These are phyloP conservation scores for Mycena floridula DNA, from an alignment of 768 basidiomycete species.

Conservation along the genomic window DNA sequence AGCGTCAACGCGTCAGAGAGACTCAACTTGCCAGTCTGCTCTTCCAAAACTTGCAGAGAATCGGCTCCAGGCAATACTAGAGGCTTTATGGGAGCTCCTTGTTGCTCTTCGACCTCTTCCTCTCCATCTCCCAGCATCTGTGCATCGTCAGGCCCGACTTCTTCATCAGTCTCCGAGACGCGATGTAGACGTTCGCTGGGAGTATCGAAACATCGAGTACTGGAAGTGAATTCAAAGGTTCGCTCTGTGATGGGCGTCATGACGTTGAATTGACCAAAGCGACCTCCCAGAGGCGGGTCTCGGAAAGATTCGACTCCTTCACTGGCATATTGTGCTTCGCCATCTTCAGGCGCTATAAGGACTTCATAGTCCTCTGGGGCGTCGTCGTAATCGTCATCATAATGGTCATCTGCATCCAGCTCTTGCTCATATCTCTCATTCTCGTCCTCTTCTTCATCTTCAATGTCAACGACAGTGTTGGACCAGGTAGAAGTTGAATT, in stretches of 20 bases:
- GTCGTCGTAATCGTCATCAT: conserved; percentile 16
- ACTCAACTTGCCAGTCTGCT: conserved; percentile 58
- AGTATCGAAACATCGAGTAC: conserved; percentile 41
- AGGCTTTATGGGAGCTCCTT: conserved; percentile 19
- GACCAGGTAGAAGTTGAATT: conserved; percentile 18
- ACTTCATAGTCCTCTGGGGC: conserved; percentile 28
- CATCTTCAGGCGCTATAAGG: conserved; percentile 17
- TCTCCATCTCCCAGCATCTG: conserved; percentile 31
- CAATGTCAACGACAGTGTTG: conserved; percentile 24
- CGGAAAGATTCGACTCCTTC: conserved; percentile 35
- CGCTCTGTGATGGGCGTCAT: conserved; percentile 99
- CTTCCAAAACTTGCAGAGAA: conserved; percentile 36
- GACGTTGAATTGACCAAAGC: conserved; percentile 79
- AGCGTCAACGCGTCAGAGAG: conserved; percentile 58
- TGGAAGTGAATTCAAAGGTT: conserved; percentile 78
- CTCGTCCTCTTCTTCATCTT: conserved; percentile 14
- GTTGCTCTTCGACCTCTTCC: conserved; percentile 21
- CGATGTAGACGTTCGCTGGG: conserved; percentile 26
- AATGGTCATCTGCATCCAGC: conserved; percentile 24
- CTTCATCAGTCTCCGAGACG: conserved; percentile 15
- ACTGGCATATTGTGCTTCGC: conserved; percentile 16
- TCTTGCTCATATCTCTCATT: conserved; percentile 24
- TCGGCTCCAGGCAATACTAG: conserved; percentile 20
- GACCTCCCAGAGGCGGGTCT: conserved; percentile 59
- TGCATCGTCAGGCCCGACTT: conserved; percentile 15